Evolutionary conservation across 2,329 filamentous ascomycete genomes (phyloP).

Genomic region (Elsinoe arachidis): DNA sequence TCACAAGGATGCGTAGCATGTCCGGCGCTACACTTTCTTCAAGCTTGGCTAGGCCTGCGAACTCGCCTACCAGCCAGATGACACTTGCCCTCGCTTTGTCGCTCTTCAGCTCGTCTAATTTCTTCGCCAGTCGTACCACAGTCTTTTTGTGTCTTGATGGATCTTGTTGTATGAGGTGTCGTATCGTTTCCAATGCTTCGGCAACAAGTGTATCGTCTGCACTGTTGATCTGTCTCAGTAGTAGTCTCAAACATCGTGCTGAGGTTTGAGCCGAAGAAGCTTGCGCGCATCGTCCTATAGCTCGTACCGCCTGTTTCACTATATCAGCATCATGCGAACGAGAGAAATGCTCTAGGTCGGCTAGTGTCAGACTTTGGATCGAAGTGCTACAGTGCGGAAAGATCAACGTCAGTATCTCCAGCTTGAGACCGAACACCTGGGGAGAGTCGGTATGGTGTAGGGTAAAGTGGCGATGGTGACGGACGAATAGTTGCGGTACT

Average conservation of each 20-base stretch:
- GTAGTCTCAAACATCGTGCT: constrained; percentile 68
- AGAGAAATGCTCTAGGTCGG: constrained; percentile 89
- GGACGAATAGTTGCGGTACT: constrained; percentile 71
- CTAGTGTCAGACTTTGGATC: constrained; percentile 77
- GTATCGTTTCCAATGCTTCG: constrained; percentile 87
- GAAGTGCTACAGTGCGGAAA: constrained; percentile 73
- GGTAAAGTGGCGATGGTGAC: constrained; percentile 82
- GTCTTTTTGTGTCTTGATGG: constrained; percentile 73
- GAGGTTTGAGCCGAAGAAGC: constrained; percentile 58
- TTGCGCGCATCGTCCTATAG: constrained; percentile 89
- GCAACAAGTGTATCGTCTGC: constrained; percentile 81
- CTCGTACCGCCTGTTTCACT: constrained; percentile 80
- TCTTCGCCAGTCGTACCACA: constrained; percentile 79
- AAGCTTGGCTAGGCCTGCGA: constrained; percentile 61
- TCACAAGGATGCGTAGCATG: constrained; percentile 77
- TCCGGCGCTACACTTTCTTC: constrained; percentile 89
- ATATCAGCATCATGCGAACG: constrained; percentile 64
- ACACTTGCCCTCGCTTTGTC: constrained; percentile 87
- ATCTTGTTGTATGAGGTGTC: constrained; percentile 89
- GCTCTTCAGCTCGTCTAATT: constrained; percentile 80
- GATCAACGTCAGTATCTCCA: constrained; percentile 82
- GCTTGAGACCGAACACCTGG: constrained; percentile 80
- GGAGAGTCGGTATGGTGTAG: constrained; percentile 70
- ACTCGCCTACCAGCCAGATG: constrained; percentile 95
- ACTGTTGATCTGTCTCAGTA: constrained; percentile 81